These are phyloP conservation scores for Ogataea ganodermae DNA, from an alignment of 805 yeast species.

Conservation along the genomic window DNA sequence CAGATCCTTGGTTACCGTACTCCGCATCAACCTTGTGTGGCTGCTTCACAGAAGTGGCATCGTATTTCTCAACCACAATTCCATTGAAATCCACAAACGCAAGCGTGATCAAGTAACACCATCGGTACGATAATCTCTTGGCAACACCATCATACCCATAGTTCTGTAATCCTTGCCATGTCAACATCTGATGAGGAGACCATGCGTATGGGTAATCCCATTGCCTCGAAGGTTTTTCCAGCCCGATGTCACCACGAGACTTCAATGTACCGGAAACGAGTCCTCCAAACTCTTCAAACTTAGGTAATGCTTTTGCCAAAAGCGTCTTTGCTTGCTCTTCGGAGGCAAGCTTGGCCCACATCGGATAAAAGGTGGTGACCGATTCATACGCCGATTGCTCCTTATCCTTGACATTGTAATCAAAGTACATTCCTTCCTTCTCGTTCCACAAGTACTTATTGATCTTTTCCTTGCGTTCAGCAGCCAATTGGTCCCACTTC, in stretches of 20 bases:
- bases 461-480: conserved; percentile 52
- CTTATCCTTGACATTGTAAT: conserved; percentile 66
- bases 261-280: conserved; percentile 77
- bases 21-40: conserved; percentile 95
- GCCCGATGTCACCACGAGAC: conserved; percentile 70
- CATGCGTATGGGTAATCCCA: conserved; percentile 99
- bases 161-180: conserved; percentile 81
- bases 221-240: conserved; percentile 83
- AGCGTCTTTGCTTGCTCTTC: conserved; percentile 66
- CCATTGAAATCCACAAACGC: conserved; percentile 93
- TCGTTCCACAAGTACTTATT: conserved; percentile 84
- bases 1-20: conserved; percentile 95
- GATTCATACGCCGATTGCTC: conserved; percentile 70
- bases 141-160: conserved; percentile 71
- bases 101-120: conserved; percentile 88
- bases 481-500: conserved; percentile 66
- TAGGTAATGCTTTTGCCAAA: conserved; percentile 57
- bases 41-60: conserved; percentile 77
- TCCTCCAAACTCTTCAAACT: conserved; percentile 88
- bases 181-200: conserved; percentile 97
- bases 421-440: conserved; percentile 73
- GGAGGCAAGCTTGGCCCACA: conserved; percentile 78
- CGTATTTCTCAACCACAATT: conserved; percentile 92
- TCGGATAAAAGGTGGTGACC: conserved; percentile 89
- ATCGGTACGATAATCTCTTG: conserved; percentile 73